Base-by-base conservation (phyloP, 352 stramenopile genomes). In the Phytopythium helicoides region DNA sequence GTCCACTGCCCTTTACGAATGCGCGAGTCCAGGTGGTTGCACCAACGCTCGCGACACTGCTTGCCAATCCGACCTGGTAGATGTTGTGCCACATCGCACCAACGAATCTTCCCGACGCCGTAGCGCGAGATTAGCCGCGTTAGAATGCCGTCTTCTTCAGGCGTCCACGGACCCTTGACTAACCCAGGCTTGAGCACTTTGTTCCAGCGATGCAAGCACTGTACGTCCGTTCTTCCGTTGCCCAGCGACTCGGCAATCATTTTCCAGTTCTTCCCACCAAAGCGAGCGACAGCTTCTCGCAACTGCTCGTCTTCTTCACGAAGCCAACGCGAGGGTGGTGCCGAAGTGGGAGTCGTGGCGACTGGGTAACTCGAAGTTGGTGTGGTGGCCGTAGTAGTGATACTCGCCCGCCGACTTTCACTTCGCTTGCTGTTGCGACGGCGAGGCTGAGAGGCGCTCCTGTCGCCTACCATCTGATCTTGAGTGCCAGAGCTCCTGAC, bases 1-100 rank as follows among this genome's bases (percentile, higher is more conserved):
- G 89, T 98, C 93, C 95, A 99, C 47, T 96, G 76, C 16, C 95
- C 96, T 56, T 98, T 99, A 70, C 97, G 97, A 53, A 98, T 97
- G 48, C 89, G 82, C 2, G 95, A 94, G 69, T 98, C 96, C 15
- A 98, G 70, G 61, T 98, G 92, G 67, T 99, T 98, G 54, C 87
- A 91, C 89, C 91, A 99, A 14, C 96, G 86, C 71, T 99, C 95
- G 4, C 96, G 88, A 61, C 94, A 98, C 65, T 99, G 96, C 64
- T 98, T 98, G 23, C 87, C 89, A 46, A 93, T 95, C 21, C 86
- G 78, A 4, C 86, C 86, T 7, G 81, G 84, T 8, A 96, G 66
- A 55, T 94, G 83, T 39, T 86, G 56, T 21, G 86, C 86, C 41
- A 96, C 68, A 48, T 93, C 85, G 56, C 85, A 93, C 86, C 86